Evolutionary conservation across 2,329 filamentous ascomycete species (phyloP).

Genomic region (Zymoseptoria brevis): DNA sequence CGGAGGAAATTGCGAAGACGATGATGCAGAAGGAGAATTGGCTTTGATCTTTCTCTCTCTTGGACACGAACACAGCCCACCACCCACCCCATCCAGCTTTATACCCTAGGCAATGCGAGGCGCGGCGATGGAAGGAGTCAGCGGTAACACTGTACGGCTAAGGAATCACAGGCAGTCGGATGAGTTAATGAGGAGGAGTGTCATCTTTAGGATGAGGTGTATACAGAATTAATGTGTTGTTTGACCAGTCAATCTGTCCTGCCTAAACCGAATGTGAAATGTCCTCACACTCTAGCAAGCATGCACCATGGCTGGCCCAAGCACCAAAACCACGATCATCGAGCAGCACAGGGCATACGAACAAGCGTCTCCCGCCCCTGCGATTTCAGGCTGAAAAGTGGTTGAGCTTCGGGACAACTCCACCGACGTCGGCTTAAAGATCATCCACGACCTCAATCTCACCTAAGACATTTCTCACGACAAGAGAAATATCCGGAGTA

Average conservation of each 20-base stretch:
- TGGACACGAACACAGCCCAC: slow-evolving; percentile 3
- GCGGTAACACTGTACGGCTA: slow-evolving; percentile 19
- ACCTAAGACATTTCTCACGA: background rate
- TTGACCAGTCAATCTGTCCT: background rate
- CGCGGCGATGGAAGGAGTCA: slow-evolving; percentile 4
- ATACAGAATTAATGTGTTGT: slow-evolving; percentile 16
- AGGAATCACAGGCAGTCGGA: slow-evolving; percentile 14
- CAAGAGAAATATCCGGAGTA: background rate
- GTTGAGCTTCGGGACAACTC: background rate
- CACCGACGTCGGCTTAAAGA: background rate
- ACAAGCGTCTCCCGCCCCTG: background rate
- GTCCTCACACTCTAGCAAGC: background rate
- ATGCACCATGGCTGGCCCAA: background rate
- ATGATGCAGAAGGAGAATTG: background rate
- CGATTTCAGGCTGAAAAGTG: background rate
- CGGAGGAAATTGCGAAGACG: background rate
- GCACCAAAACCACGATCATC: background rate
- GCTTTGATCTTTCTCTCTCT: slow-evolving; percentile 1
- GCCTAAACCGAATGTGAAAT: background rate
- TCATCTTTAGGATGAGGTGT: slow-evolving; percentile 8
- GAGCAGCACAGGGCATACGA: background rate
- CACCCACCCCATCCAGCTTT: slow-evolving; percentile 8
- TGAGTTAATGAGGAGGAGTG: slow-evolving; percentile 13
- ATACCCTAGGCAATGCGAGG: slow-evolving; percentile 16
- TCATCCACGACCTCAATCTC: background rate